phyloP scores from a whole-genome alignment of 129 eudicot genomes.

The Gnaphalium uliginosum region DNA sequence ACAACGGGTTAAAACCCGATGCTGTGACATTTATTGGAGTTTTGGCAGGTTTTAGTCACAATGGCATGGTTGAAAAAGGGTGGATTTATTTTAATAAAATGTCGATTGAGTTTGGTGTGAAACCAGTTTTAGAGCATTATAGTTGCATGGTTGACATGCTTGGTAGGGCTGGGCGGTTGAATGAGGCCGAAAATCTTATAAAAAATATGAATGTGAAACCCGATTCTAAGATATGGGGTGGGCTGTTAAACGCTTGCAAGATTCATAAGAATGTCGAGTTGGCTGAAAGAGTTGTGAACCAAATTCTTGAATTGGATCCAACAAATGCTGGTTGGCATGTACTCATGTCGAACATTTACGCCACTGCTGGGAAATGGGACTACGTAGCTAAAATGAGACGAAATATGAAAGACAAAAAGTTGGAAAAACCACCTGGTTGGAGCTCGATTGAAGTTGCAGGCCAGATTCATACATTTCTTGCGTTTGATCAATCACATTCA shows the following conservation, averaged over 20 bases:
- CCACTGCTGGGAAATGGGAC: constrained; percentile 51
- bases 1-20: constrained; percentile 46
- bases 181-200: constrained; percentile 50
- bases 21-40: constrained; percentile 48
- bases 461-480: constrained; percentile 47
- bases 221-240: constrained; percentile 55
- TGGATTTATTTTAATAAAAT: constrained; percentile 43
- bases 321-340: constrained; percentile 52
- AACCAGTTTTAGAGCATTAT: constrained; percentile 54
- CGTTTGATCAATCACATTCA: constrained; percentile 44
- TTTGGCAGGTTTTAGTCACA: constrained; percentile 62
- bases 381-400: constrained; percentile 47
- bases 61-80: constrained; percentile 59
- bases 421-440: constrained; percentile 55
- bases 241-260: constrained; percentile 58
- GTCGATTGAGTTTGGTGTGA: constrained; percentile 33
- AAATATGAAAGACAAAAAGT: constrained; percentile 47
- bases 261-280: constrained; percentile 46
- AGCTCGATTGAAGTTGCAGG: constrained; percentile 60
- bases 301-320: constrained; percentile 28
- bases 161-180: constrained; percentile 58
- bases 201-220: constrained; percentile 50
- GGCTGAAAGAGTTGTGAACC: constrained; percentile 32
- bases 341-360: constrained; percentile 57
- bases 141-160: constrained; percentile 66